Base-by-base conservation (phyloP, 164 flowering plant genomes). In the Nymphaea thermarum region DNA sequence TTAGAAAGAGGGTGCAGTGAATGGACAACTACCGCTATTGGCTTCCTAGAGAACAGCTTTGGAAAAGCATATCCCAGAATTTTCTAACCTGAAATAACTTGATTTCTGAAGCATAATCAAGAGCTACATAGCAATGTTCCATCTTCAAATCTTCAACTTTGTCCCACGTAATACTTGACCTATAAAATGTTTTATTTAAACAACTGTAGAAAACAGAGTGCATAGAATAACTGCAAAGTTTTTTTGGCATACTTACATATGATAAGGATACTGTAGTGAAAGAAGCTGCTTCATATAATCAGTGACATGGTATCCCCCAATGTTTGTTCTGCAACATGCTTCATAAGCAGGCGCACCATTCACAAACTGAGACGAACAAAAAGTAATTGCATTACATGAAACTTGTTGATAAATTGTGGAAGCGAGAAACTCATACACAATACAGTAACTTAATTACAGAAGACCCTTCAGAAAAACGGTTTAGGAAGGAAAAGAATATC, bases 91-190 rank as follows among this genome's bases (percentile, higher is more conserved):
- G 92, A 82, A 90, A 94, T 4, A 85, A 68, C 65, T 70, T 82
- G 71, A 81, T 80, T 79, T 91, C 99, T 65, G 87, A 73, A 64
- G 79, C 80, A 82, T 94, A 91, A 79, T 91, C 94, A n/a, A 71
- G 77, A 41, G 99, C 87, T 70, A 94, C 79, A 72, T 87, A 94
- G 75, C 99, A 88, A 72, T 94, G 94, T 73, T 94, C 99, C 87
- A 88, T 86, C 80, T 92, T 95, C 78, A 95, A 83, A 72, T 90
- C 97, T 84, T 95, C 99, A 77, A 83, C 94, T 79, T 92, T 95
- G 72, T 90, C 99, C 99, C 98, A 92, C 59, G 94, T 84, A 71
- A 95, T 74, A 77, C 78, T 84, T 51, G 88, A 66, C 79, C 99
- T 95, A 65, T 74, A 64, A 61, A 63, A 62, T 11, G 64, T 4